phyloP scores from a whole-genome alignment of 352 stramenopile species.

The Globisporangium orthogonon region DNA sequence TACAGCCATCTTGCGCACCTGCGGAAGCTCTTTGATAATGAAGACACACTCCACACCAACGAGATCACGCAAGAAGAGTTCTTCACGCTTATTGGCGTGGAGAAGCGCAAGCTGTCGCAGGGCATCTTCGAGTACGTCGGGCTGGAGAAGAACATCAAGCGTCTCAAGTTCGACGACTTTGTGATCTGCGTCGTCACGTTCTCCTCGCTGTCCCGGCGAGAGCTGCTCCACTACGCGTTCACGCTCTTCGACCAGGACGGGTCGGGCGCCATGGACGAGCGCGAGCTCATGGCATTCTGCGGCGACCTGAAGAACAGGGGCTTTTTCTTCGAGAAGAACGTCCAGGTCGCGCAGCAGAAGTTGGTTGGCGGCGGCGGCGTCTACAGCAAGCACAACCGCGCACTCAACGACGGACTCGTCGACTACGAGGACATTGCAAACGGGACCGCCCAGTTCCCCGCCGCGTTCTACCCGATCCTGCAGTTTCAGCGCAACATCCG shows the following conservation, averaged over 20 bases:
- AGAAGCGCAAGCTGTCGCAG: constrained; percentile 46
- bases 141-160: constrained; percentile 18
- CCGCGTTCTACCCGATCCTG: constrained; percentile 60
- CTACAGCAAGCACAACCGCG: constrained; percentile 15
- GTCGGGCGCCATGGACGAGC: constrained; percentile 55
- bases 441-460: constrained; percentile 44
- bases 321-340: constrained; percentile 60
- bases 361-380: constrained; percentile 16
- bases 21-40: constrained; percentile 25
- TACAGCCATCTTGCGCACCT: constrained; percentile 35
- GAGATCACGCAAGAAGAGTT: constrained; percentile 62
- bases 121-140: constrained; percentile 46
- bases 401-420: constrained; percentile 26
- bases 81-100: constrained; percentile 41
- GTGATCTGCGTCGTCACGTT: constrained; percentile 50
- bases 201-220: constrained; percentile 33
- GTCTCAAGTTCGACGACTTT: constrained; percentile 57
- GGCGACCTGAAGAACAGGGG: constrained; percentile 41
- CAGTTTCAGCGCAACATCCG: constrained; percentile 62
- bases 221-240: constrained; percentile 64
- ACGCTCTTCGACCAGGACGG: constrained; percentile 56
- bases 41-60: constrained; percentile 38
- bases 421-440: constrained; percentile 53
- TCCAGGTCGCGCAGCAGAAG: constrained; percentile 49
- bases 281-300: constrained; percentile 47